Percentiles rank a stretch among this genome's conserved stretches.
Conservation (phyloP, 192 early-diverging fungal genomes). For the Coemansia sp. region DNA sequence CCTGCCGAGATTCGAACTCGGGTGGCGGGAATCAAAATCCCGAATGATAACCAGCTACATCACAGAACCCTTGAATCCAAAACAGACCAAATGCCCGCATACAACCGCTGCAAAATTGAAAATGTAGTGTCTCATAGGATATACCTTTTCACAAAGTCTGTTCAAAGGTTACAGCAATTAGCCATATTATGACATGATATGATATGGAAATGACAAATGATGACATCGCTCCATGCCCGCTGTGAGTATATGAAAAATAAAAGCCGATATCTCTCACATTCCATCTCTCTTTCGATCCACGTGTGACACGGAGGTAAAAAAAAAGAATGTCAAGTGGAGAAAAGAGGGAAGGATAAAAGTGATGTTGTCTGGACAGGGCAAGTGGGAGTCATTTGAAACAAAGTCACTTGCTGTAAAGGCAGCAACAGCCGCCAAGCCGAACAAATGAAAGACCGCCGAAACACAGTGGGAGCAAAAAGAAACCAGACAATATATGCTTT, state of each 20-base stretch:
- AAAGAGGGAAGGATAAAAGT: background rate
- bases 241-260: no score
- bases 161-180: no score
- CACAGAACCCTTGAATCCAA: conserved; percentile 13
- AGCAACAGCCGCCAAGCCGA: background rate
- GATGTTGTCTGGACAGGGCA: background rate
- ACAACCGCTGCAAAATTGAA: background rate
- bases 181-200: no score
- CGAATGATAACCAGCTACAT: conserved; percentile 40
- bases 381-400: background rate
- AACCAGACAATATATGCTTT: background rate
- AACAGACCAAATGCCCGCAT: background rate
- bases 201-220: no score
- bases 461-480: background rate
- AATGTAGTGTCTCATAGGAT: no score
- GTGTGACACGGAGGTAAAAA: no score
- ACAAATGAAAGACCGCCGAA: background rate
- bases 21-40: conserved; percentile 38
- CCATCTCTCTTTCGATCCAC: no score
- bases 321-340: background rate
- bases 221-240: no score
- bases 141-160: no score
- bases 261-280: no score
- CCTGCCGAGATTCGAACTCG: conserved; percentile 47
- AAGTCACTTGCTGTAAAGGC: background rate